A percentile compares a stretch with the other conserved stretches of the same genome.
Conservation (phyloP, 2,329 filamentous ascomycete genomes). For the Fulvia fulva region DNA sequence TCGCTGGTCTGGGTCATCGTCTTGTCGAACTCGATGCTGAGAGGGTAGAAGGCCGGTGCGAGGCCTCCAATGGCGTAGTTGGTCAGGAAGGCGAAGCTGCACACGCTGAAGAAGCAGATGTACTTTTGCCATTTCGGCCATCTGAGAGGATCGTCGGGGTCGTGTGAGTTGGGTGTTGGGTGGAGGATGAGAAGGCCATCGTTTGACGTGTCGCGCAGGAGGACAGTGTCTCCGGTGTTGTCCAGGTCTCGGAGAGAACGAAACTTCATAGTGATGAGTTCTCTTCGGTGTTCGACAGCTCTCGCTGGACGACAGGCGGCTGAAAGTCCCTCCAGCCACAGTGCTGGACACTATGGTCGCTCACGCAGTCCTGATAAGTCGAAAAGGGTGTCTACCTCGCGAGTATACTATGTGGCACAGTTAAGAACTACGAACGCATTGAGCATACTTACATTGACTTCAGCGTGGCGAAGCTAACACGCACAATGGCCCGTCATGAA, state of each 20-base stretch:
- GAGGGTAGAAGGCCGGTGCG: constrained; percentile 41
- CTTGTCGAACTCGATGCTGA: constrained; percentile 46
- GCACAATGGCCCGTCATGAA: too few species aligned
- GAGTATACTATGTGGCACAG: too few species aligned
- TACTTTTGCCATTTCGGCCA: constrained; percentile 48
- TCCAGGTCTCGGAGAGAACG: constrained; percentile 36
- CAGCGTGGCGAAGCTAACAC: too few species aligned
- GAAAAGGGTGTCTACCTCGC: too few species aligned
- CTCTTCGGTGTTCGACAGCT: too few species aligned
- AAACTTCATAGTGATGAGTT: constrained; percentile 28
- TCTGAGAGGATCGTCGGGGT: constrained; percentile 48
- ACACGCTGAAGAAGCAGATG: constrained; percentile 42
- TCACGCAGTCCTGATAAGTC: too few species aligned
- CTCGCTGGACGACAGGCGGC: too few species aligned
- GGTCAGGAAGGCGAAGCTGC: constrained; percentile 46
- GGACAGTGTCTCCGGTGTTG: constrained; percentile 38
- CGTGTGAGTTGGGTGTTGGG: constrained; percentile 45
- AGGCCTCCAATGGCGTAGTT: constrained; percentile 47
- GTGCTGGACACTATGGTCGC: too few species aligned
- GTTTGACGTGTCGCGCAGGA: constrained; percentile 27
- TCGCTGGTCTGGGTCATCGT: constrained; percentile 43
- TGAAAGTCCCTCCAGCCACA: too few species aligned
- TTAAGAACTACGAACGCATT: too few species aligned
- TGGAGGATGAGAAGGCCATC: constrained; percentile 40
- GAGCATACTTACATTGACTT: too few species aligned